Evolutionary conservation across 495 filamentous ascomycete genomes (phyloP).

Genomic region (Penicillium angulare): DNA sequence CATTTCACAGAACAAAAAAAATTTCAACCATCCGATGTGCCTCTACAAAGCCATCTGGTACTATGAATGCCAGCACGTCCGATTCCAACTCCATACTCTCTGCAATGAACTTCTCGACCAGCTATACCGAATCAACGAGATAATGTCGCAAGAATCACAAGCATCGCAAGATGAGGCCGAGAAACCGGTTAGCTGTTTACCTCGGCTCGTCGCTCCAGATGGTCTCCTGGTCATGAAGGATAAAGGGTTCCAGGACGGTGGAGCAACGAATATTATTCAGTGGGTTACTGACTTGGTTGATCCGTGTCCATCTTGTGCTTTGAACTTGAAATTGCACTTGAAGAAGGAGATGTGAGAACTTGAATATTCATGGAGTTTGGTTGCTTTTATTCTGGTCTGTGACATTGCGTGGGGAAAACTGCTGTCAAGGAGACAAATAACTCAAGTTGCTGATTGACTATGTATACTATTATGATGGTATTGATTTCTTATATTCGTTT

Average conservation of each 20-base stretch:
- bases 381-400: too few species aligned
- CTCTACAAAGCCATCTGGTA: conserved; percentile 16
- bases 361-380: too few species aligned
- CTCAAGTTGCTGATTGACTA: too few species aligned
- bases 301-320: neutral
- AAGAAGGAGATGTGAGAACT: too few species aligned
- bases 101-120: conserved; percentile 16
- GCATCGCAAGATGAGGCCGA: neutral
- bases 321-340: too few species aligned
- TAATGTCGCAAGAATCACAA: neutral
- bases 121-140: conserved; percentile 12
- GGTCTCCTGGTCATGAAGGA: neutral
- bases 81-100: conserved; percentile 24
- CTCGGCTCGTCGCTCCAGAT: neutral
- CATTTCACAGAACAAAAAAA: too few species aligned
- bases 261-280: neutral
- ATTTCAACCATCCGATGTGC: conserved; percentile 20
- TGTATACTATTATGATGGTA: too few species aligned
- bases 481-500: too few species aligned
- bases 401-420: too few species aligned
- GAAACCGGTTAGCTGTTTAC: neutral
- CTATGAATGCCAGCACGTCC: conserved; percentile 18
- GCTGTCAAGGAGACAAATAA: too few species aligned
- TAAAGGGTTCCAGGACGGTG: neutral
- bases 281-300: conserved; percentile 1